These are phyloP conservation scores for Blastocystis sp. DNA, from an alignment of 352 stramenopile genomes.

Conservation along the genomic window DNA sequence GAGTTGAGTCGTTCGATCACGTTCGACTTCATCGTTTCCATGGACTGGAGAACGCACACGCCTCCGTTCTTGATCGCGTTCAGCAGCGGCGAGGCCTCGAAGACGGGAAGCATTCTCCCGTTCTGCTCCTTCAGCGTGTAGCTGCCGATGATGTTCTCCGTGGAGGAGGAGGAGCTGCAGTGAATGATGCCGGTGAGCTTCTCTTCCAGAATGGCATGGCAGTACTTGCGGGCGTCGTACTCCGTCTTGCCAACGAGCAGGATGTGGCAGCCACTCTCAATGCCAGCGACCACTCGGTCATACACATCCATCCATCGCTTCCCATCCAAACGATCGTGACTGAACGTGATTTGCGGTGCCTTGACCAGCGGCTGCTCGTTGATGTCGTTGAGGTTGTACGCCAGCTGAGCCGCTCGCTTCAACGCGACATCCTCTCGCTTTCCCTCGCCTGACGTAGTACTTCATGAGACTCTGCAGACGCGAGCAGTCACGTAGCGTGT, in stretches of 20 bases:
- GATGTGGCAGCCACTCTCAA: conserved; percentile 20
- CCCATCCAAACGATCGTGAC: conserved; percentile 1
- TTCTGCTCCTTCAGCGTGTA: conserved; percentile 17
- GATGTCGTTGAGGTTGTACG: conserved; percentile 19
- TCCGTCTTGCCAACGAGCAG: conserved; percentile 39
- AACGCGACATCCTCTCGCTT: background rate
- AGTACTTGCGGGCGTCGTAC: conserved; percentile 41
- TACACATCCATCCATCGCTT: conserved; percentile 20
- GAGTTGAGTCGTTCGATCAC: conserved; percentile 50
- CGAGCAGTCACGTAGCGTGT: conserved; percentile 40
- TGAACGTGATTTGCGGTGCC: background rate
- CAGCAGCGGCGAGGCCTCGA: conserved; percentile 17
- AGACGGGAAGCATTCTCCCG: background rate
- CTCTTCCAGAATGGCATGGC: background rate
- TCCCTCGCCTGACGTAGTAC: background rate
- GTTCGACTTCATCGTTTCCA: conserved; percentile 26
- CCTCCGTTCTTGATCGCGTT: background rate
- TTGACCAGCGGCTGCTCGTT: background rate
- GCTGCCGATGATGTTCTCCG: conserved; percentile 27
- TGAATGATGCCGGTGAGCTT: conserved; percentile 11
- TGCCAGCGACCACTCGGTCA: background rate
- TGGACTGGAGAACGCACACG: conserved; percentile 42
- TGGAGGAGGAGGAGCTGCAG: conserved; percentile 41
- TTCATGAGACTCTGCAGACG: background rate
- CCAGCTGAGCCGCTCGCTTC: background rate